Base-by-base conservation (phyloP, 2,329 filamentous ascomycete species). In the Graphiopsis chlorocephala region DNA sequence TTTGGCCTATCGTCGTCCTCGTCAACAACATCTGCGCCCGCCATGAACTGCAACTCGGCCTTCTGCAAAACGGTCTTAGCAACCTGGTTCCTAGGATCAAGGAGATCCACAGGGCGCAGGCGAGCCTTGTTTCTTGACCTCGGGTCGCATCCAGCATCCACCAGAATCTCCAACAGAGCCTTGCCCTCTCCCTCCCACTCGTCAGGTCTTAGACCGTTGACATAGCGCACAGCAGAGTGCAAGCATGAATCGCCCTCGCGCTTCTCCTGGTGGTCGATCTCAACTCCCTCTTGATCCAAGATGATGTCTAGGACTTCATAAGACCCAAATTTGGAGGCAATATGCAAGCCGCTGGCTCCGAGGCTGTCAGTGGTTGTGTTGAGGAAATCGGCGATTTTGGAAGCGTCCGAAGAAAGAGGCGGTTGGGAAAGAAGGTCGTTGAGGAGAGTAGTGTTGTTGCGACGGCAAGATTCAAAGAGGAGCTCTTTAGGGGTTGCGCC, bases 401-500 rank as follows among this genome's bases (percentile, higher is more conserved):
- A 84, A 63, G 83, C 78, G 8, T 81, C 75, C 62, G 80, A 77
- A 68, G 77, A 76, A 74, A 86, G 81, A 1, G 71, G 67, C 26
- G 56, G 60, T 69, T 81, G 80, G 48, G 85, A 79, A 70, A 97
- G 84, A 64, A 93, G 85, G 72, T 95, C 89, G 72, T 86, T 80
- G 64, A 98, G 87, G 66, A 98, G 87, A 62, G 94, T 89, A 70
- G 88, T 88, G 80, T 98, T 97, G 84, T 98, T 94, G 74, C 93
- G 87, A 67, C 94, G 92, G 81, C 91, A 96, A 72, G 95, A 92
- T 82, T 96, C 94, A 79, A 98, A 87, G 72, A 98, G 86, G 74
- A 91, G 86, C 82, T 98, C 94, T 77, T 89, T 85, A 55, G 88
- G 87, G 66, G 91, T 91, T 71, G 94, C 94, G 76, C 94, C 95